Evolutionary conservation across 768 basidiomycete species (phyloP), one percentile per base, ranked within the genome.

Genomic region (Coprinopsis sp.): DNA sequence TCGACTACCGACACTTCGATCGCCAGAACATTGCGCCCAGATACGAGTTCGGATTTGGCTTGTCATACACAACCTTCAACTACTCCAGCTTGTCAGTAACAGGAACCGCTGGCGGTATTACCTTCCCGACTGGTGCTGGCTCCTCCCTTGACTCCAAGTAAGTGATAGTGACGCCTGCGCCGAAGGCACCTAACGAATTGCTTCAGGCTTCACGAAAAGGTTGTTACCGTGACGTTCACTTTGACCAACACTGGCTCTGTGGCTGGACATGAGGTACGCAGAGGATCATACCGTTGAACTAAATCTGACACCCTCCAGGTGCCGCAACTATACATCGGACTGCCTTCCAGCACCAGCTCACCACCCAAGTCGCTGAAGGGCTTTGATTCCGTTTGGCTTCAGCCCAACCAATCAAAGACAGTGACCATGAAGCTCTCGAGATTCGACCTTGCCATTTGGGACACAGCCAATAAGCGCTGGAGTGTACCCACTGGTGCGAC

Each of bases 1-100:
- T 82, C 46, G 79, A 78, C 52, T 80, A 82, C 55, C 67, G 77
- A n/a, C 68, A 72, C 60, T 81, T 81, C 49, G 79, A 81, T 52
- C 63, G 66, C 44, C 61, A 68, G 30, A 67, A 61, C 36, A 68
- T 76, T 42, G 57, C 65, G 7, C 76, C 74, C n/a, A 62, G 73
- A 43, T 78, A 68, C 55, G 73, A 73, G 53, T 77, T 72, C 44
- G 74, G 71, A 34, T 82, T 71, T 60, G 76, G 64, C 2, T 61
- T 82, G 47, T 75, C 72, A 0, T 84, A 83, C 60, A 81, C 81
- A 7, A 70, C 67, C 0, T 84, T 82, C 65, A 52, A 64, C 19
- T 81, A 78, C 54, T 68, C 73, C 3, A 64, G 63, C 33, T 54
- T 80, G 33, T 52, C 59, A n/a, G 61, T 79, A 29, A 54, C 64